These are phyloP conservation scores for Cucumis hystrix DNA, from an alignment of 306 rosid genomes.

Conservation along the genomic window DNA sequence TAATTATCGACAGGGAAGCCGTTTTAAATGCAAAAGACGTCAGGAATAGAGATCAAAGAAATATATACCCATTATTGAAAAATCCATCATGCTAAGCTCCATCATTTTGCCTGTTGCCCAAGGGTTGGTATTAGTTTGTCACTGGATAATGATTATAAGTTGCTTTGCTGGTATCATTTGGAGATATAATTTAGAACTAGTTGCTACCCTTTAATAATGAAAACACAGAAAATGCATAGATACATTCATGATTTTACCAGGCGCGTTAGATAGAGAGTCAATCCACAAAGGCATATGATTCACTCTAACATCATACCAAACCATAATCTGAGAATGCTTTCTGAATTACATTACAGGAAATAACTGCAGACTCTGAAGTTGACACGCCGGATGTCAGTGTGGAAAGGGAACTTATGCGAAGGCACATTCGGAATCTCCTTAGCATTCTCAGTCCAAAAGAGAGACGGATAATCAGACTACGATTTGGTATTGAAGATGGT, in stretches of 20 bases:
- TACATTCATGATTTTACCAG: not conserved
- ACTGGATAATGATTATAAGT: not conserved
- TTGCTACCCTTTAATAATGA: not conserved
- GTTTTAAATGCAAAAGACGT: not conserved
- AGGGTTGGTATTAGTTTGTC: too few relatives aligned
- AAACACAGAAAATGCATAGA: not conserved
- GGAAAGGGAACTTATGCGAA: conserved; percentile 67
- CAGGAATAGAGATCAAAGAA: not conserved
- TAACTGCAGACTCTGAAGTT: conserved; percentile 55
- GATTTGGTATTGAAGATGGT: conserved; percentile 73
- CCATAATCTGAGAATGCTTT: conserved; percentile 1
- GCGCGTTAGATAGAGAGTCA: not conserved
- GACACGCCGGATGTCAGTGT: conserved; percentile 55
- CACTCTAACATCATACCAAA: not conserved
- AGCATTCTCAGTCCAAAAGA: conserved; percentile 44
- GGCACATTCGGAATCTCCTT: conserved; percentile 53
- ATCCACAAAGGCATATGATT: not conserved
- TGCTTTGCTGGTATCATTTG: not conserved
- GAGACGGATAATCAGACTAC: conserved; percentile 54
- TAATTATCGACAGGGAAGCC: not conserved
- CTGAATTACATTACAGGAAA: conserved; percentile 41
- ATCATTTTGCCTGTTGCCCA: not conserved
- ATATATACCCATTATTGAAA: not conserved
- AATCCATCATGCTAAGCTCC: not conserved
- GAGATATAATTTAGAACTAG: not conserved